phyloP scores from a whole-genome alignment of 345 rosid genomes.

The Linum trigynum region DNA sequence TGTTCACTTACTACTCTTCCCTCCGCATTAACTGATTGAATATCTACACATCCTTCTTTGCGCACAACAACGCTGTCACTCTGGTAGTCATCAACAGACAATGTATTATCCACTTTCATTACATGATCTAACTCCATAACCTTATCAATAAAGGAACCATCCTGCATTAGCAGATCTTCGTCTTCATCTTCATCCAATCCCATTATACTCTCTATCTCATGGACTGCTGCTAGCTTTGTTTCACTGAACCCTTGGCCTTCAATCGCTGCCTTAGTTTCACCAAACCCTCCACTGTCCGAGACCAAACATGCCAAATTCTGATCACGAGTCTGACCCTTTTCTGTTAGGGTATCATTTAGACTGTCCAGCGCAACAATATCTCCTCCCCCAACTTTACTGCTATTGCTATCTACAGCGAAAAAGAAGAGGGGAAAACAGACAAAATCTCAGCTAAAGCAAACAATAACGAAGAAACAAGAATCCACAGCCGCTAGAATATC shows the following conservation, averaged over 20 bases:
- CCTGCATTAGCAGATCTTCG: not conserved
- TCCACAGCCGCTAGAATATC: not conserved
- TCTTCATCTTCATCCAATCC: not conserved
- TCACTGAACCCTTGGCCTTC: not conserved
- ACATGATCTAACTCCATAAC: not conserved
- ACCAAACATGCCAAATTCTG: not conserved
- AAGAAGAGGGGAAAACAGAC: not conserved
- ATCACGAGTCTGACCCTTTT: not conserved
- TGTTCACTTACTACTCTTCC: not conserved
- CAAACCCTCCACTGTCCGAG: not conserved
- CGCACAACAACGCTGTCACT: not conserved
- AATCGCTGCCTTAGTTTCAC: not conserved
- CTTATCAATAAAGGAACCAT: slow-evolving; percentile 3
- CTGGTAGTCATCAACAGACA: not conserved
- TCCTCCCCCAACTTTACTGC: not conserved
- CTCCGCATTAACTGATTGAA: not conserved
- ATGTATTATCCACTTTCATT: not conserved
- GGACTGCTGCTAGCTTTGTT: not conserved
- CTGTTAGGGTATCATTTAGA: not conserved
- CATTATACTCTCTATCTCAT: slow-evolving; percentile 8
- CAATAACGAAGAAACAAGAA: not conserved
- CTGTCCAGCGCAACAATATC: not conserved
- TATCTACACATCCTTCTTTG: not conserved
- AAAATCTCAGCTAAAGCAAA: not conserved
- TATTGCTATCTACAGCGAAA: not conserved